Percentiles rank a stretch among this genome's conserved stretches.
These are phyloP conservation scores for Globisporangium polare DNA, from an alignment of 352 stramenopile species.

Conservation along the genomic window DNA sequence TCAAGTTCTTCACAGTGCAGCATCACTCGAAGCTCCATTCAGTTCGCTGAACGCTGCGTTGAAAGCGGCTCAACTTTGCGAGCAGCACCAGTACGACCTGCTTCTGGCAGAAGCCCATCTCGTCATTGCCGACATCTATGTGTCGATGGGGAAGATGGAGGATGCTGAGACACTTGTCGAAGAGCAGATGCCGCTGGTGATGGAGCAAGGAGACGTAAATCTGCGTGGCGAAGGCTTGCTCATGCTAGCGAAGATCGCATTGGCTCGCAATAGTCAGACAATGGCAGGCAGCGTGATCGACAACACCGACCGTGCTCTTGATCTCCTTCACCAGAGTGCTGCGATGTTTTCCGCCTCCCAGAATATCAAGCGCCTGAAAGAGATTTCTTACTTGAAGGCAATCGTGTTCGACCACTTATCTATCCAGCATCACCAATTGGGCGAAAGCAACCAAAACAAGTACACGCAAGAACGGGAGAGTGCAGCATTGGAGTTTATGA, in stretches of 20 bases:
- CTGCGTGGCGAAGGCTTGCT: constrained; percentile 54
- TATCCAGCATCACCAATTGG: background rate
- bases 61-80: constrained; percentile 43
- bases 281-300: background rate
- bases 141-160: constrained; percentile 49
- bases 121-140: constrained; percentile 55
- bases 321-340: constrained; percentile 25
- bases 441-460: background rate
- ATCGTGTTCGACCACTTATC: constrained; percentile 36
- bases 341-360: constrained; percentile 32
- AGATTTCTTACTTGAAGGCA: constrained; percentile 38
- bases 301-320: constrained; percentile 1
- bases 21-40: constrained; percentile 42
- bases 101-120: constrained; percentile 57
- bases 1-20: constrained; percentile 31
- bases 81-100: constrained; percentile 48
- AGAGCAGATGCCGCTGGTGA: constrained; percentile 60
- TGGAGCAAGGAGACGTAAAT: constrained; percentile 56
- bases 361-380: constrained; percentile 31
- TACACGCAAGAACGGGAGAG: constrained; percentile 14
- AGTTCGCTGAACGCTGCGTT: constrained; percentile 40
- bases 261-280: constrained; percentile 23
- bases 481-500: constrained; percentile 27
- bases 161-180: constrained; percentile 46
- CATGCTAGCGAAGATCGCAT: constrained; percentile 45